These are phyloP conservation scores for Linnemannia exigua DNA, from an alignment of 192 early-diverging fungal species.

Conservation along the genomic window DNA sequence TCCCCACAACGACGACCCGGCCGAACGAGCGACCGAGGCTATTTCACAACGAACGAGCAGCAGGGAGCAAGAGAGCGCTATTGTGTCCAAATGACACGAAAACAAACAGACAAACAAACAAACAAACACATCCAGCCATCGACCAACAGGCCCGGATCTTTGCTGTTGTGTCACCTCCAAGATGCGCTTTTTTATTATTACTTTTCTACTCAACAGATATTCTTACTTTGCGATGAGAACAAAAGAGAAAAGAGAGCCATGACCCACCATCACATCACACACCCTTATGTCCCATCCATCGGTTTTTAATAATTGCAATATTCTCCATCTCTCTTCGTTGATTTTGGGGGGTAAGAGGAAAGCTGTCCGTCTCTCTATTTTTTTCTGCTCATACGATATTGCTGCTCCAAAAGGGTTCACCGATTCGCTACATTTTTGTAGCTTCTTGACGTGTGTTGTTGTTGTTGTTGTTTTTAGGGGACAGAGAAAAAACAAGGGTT, in stretches of 20 bases:
- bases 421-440: background rate
- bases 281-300: background rate
- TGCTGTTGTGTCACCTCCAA: background rate
- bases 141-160: background rate
- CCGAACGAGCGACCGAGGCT: too few relatives aligned
- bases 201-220: background rate
- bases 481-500: background rate
- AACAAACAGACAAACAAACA: too few relatives aligned
- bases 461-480: background rate
- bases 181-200: slow-evolving; percentile 1
- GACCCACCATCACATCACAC: background rate
- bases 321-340: background rate
- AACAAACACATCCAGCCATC: too few relatives aligned
- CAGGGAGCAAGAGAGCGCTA: too few relatives aligned
- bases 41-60: too few relatives aligned
- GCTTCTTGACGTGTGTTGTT: too few relatives aligned
- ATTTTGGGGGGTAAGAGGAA: background rate
- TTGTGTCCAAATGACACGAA: too few relatives aligned
- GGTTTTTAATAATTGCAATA: background rate
- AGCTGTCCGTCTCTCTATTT: background rate
- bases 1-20: too few relatives aligned
- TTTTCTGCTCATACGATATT: background rate
- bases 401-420: background rate
- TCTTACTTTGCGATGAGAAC: background rate
- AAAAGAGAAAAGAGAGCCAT: background rate